These are phyloP conservation scores for Maudiozyma turicensis DNA, from an alignment of 805 yeast species.

Conservation along the genomic window DNA sequence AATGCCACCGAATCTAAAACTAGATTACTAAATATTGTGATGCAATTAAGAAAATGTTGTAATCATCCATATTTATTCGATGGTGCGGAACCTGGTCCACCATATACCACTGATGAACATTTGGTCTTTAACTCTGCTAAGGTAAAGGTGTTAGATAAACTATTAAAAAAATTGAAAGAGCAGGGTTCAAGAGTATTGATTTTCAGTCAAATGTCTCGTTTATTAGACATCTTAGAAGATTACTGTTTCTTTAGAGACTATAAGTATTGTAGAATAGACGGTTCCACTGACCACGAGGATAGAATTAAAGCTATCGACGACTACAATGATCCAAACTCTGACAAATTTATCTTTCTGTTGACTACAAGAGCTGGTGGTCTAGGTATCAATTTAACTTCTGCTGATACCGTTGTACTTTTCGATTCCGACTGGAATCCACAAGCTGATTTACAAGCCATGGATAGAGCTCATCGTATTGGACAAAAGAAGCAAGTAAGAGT, in stretches of 20 bases:
- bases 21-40: conserved; percentile 64
- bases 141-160: conserved; percentile 58
- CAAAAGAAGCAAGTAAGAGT: conserved; percentile 79
- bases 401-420: conserved; percentile 63
- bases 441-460: conserved; percentile 85
- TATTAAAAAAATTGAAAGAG: conserved; percentile 48
- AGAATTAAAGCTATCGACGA: conserved; percentile 70
- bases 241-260: conserved; percentile 61
- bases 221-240: conserved; percentile 73
- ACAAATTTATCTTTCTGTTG: conserved; percentile 60
- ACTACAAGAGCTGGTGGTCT: conserved; percentile 89
- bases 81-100: conserved; percentile 89
- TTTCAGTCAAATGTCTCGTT: conserved; percentile 76
- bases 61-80: conserved; percentile 79
- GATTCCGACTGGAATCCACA: conserved; percentile 89
- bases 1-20: conserved; percentile 70
- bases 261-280: conserved; percentile 72
- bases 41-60: conserved; percentile 80
- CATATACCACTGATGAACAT: conserved; percentile 78
- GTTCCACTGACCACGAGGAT: conserved; percentile 73
- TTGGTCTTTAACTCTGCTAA: conserved; percentile 64
- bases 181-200: conserved; percentile 74
- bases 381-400: conserved; percentile 72
- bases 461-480: conserved; percentile 81
- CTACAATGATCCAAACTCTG: conserved; percentile 63